These are phyloP conservation scores for Jamesozyma gamospora DNA, from an alignment of 805 yeast species.

Conservation along the genomic window DNA sequence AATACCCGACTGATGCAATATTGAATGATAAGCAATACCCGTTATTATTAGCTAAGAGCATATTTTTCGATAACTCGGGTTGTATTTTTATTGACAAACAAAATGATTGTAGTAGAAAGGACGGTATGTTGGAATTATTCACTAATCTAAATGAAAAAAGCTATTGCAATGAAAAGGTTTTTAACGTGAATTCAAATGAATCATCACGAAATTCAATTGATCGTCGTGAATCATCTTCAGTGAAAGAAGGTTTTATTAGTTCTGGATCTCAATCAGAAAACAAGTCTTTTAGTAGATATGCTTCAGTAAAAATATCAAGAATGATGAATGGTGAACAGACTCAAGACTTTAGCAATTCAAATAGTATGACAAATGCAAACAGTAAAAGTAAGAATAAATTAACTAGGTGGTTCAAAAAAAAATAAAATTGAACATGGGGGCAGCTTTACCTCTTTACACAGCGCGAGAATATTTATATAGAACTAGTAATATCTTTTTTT, in stretches of 20 bases:
- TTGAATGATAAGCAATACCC: slow-evolving; percentile 14
- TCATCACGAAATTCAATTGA: no score
- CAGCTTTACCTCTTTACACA: no score
- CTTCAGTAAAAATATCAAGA: background rate
- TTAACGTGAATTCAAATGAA: background rate
- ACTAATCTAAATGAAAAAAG: background rate
- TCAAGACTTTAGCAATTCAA: background rate
- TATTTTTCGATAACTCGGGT: background rate
- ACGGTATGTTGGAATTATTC: background rate
- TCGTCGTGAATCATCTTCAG: no score
- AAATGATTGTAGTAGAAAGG: background rate
- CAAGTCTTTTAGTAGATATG: no score
- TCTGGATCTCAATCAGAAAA: no score
- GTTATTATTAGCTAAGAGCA: slow-evolving; percentile 2
- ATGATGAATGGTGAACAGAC: background rate
- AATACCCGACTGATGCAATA: slow-evolving; percentile 15
- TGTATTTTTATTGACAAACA: background rate
- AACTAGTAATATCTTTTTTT: no score
- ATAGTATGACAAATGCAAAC: slow-evolving; percentile 2
- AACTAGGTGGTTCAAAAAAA: slow-evolving; percentile 5
- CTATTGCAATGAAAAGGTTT: background rate
- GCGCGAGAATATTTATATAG: no score
- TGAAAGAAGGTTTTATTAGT: no score
- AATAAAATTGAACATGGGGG: background rate
- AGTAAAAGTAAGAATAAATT: slow-evolving; percentile 5